phyloP scores from a whole-genome alignment of 306 rosid species.

The Inga oerstediana region DNA sequence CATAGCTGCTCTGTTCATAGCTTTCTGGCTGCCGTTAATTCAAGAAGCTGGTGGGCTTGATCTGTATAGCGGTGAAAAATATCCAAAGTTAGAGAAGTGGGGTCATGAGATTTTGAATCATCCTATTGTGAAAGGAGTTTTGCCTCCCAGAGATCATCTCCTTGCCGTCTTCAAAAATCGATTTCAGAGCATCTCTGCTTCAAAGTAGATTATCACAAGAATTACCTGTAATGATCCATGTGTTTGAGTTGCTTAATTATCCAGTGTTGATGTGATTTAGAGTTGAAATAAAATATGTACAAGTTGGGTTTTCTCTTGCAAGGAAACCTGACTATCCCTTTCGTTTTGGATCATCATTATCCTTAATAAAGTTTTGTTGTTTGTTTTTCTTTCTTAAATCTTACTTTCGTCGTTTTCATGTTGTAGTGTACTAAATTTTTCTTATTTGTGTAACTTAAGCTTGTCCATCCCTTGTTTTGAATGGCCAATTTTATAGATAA shows the following conservation, averaged over 20 bases:
- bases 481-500: too few species aligned
- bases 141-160: constrained; percentile 41
- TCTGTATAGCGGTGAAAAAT: constrained; percentile 35
- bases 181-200: not conserved
- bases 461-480: too few species aligned
- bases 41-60: constrained; percentile 37
- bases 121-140: constrained; percentile 34
- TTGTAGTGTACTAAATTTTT: too few species aligned
- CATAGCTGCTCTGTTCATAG: constrained; percentile 40
- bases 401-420: too few species aligned
- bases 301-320: not conserved
- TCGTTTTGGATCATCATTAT: not conserved
- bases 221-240: not conserved
- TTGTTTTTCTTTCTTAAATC: not conserved
- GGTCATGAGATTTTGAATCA: constrained; percentile 42
- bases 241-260: not conserved
- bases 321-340: too few species aligned
- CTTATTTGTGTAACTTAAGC: too few species aligned
- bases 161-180: constrained; percentile 29
- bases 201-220: constrained; percentile 3
- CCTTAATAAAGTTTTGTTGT: not conserved
- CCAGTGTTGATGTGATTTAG: not conserved
- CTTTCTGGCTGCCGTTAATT: constrained; percentile 35
- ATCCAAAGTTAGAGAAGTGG: constrained; percentile 57
- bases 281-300: not conserved